Percentiles rank a stretch among this genome's conserved stretches.
phyloP scores from a whole-genome alignment of 495 filamentous ascomycete species.

The Xylaria palmicola region DNA sequence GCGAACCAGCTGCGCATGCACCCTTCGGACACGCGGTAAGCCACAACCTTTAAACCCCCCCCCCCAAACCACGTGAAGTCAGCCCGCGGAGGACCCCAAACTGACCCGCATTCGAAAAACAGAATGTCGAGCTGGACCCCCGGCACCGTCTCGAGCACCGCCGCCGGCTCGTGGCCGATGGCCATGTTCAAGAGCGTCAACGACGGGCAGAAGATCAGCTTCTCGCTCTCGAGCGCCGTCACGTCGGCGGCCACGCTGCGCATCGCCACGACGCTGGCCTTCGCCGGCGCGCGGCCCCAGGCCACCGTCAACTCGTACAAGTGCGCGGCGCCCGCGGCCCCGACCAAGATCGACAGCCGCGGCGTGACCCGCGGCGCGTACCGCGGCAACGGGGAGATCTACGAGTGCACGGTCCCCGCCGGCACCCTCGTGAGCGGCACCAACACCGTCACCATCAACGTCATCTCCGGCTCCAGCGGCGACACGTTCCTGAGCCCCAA shows the following conservation, averaged over 20 bases:
- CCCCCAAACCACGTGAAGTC: no score
- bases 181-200: conserved; percentile 34
- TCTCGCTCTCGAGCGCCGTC: conserved; percentile 26
- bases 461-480: conserved; percentile 52
- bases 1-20: conserved; percentile 33
- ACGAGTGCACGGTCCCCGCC: conserved; percentile 46
- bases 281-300: conserved; percentile 27
- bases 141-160: conserved; percentile 26
- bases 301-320: conserved; percentile 30
- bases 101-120: no score
- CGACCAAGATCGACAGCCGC: conserved; percentile 46
- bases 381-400: conserved; percentile 51
- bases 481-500: conserved; percentile 50
- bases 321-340: conserved; percentile 24
- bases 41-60: no score
- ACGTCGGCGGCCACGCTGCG: conserved; percentile 21
- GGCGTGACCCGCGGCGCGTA: conserved; percentile 58
- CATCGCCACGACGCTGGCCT: conserved; percentile 32
- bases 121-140: conserved; percentile 31
- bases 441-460: conserved; percentile 55
- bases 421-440: conserved; percentile 46
- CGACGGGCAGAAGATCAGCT: conserved; percentile 32
- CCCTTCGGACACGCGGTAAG: conserved; percentile 29
- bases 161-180: conserved; percentile 23
- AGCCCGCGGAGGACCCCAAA: no score